These are phyloP conservation scores for Rhodamnia argentea DNA, from an alignment of 345 rosid genomes.

Conservation along the genomic window DNA sequence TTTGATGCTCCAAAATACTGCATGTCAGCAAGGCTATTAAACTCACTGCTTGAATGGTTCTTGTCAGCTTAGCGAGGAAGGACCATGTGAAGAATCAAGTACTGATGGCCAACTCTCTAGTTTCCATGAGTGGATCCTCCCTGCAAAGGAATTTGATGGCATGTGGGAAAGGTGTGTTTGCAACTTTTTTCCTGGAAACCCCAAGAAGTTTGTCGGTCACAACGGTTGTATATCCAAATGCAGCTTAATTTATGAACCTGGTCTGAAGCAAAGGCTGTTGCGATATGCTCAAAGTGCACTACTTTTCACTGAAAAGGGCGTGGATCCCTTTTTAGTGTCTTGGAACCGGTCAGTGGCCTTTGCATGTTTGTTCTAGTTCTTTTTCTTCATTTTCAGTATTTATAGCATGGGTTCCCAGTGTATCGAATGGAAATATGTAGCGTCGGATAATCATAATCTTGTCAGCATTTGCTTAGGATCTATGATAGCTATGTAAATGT, in stretches of 20 bases:
- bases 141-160: constrained; percentile 96
- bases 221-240: constrained; percentile 8
- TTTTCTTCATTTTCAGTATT: background rate
- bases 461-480: background rate
- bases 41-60: background rate
- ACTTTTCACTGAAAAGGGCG: constrained; percentile 86
- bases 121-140: constrained; percentile 95
- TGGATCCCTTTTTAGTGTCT: constrained; percentile 77
- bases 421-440: background rate
- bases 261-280: constrained; percentile 84
- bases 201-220: background rate
- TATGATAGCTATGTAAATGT: background rate
- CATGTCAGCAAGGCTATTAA: background rate
- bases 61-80: constrained; percentile 86
- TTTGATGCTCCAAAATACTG: background rate
- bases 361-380: background rate
- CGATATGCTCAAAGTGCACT: constrained; percentile 88
- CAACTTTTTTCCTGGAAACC: background rate
- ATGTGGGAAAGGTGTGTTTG: constrained; percentile 93
- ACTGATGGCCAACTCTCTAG: constrained; percentile 79
- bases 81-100: constrained; percentile 81
- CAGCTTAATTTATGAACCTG: constrained; percentile 89
- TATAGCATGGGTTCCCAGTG: background rate
- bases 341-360: constrained; percentile 73
- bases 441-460: background rate